phyloP scores from a whole-genome alignment of 306 rosid species.

The Trifolium repens region DNA sequence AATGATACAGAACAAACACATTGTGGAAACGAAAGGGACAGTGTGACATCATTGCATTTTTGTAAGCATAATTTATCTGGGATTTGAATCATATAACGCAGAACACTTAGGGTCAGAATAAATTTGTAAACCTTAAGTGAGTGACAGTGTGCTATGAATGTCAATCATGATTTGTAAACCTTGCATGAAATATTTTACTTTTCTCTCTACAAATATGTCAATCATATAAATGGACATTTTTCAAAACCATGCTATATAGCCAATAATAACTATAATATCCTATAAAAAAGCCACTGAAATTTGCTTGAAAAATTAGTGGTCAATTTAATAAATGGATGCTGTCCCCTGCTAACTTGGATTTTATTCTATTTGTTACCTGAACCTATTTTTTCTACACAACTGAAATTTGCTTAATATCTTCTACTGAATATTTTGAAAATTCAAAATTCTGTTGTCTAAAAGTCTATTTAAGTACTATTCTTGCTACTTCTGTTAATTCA shows the following conservation, averaged over 20 bases:
- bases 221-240: not conserved
- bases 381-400: not conserved
- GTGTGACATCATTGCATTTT: not conserved
- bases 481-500: constrained; percentile 14
- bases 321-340: not conserved
- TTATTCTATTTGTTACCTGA: constrained; percentile 7
- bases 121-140: constrained; percentile 1
- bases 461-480: constrained; percentile 2
- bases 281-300: not conserved
- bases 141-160: not conserved
- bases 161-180: too few relatives aligned
- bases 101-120: not conserved
- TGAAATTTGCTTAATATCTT: not conserved
- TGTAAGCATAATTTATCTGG: constrained; percentile 2
- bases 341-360: not conserved
- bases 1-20: not conserved
- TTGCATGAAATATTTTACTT: not conserved
- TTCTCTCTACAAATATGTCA: constrained; percentile 1
- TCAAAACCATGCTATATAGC: not conserved
- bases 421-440: constrained; percentile 12
- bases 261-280: not conserved
- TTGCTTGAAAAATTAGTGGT: not conserved
- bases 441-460: not conserved
- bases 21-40: not conserved
- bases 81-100: not conserved